Percentiles rank a stretch among this genome's conserved stretches.
These are phyloP conservation scores for Apiospora pterosperma DNA, from an alignment of 2,329 filamentous ascomycete species.

Conservation along the genomic window DNA sequence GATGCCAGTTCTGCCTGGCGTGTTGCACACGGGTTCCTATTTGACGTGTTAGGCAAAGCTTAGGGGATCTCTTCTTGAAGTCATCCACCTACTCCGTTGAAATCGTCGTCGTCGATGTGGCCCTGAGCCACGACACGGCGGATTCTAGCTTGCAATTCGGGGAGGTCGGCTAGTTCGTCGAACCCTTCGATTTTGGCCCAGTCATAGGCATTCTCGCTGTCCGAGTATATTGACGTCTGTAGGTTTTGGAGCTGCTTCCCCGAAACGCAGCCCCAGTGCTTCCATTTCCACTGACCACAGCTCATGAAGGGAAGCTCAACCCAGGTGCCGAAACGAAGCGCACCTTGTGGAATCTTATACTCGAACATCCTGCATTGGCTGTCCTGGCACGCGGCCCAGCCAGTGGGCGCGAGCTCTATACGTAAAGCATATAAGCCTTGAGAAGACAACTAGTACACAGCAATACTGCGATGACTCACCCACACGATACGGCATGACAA, in stretches of 20 bases:
- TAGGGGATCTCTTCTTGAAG: background rate
- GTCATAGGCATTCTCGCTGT: conserved; percentile 46
- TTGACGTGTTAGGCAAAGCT: background rate
- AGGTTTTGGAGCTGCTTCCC: conserved; percentile 68
- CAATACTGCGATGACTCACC: background rate
- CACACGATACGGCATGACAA: background rate
- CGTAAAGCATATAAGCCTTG: background rate
- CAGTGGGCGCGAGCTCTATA: conserved; percentile 64
- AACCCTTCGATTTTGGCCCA: conserved; percentile 73
- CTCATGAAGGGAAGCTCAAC: conserved; percentile 57
- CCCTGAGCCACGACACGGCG: conserved; percentile 68
- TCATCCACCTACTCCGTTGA: conserved; percentile 70
- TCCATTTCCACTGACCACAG: conserved; percentile 66
- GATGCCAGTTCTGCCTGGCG: background rate
- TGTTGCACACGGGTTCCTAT: background rate
- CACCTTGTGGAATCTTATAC: conserved; percentile 74
- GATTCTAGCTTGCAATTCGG: conserved; percentile 71
- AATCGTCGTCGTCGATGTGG: conserved; percentile 81
- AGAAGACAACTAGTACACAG: background rate
- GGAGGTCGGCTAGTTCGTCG: conserved; percentile 63
- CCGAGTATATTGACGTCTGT: conserved; percentile 46
- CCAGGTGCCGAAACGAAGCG: conserved; percentile 73
- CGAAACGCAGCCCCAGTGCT: conserved; percentile 91
- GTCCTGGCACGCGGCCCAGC: conserved; percentile 72
- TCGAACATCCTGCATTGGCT: conserved; percentile 66